Evolutionary conservation across 768 basidiomycete species (phyloP).

Genomic region (Mycena epipterygia): DNA sequence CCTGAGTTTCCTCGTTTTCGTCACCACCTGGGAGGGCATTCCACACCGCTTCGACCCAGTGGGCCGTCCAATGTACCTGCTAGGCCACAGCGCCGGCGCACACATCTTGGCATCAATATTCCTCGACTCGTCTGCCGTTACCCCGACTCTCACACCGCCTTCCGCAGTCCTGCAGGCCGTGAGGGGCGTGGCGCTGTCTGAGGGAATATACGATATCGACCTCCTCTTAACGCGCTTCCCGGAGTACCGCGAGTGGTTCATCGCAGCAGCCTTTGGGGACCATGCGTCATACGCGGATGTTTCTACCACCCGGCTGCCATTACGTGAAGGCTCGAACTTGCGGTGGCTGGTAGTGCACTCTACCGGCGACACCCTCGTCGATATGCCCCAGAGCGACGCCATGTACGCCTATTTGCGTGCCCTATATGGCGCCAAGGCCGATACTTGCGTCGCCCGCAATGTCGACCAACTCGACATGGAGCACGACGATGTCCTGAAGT

Average conservation of each 20-base stretch:
- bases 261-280: constrained; percentile 72
- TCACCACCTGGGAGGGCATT: constrained; percentile 62
- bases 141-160: constrained; percentile 62
- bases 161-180: constrained; percentile 57
- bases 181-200: constrained; percentile 72
- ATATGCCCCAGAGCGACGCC: constrained; percentile 69
- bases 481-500: constrained; percentile 66
- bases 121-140: constrained; percentile 61
- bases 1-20: constrained; percentile 71
- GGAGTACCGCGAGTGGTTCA: constrained; percentile 77
- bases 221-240: constrained; percentile 75
- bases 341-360: constrained; percentile 86
- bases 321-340: constrained; percentile 54
- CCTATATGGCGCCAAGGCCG: constrained; percentile 47
- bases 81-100: constrained; percentile 87
- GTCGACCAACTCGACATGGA: constrained; percentile 60
- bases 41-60: constrained; percentile 33
- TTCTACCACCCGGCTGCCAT: constrained; percentile 58
- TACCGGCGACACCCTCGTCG: constrained; percentile 75
- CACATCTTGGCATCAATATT: constrained; percentile 85
- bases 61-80: constrained; percentile 67
- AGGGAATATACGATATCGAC: constrained; percentile 86
- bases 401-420: constrained; percentile 69
- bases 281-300: constrained; percentile 61
- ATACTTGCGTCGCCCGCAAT: constrained; percentile 42